Percentiles rank a stretch among this genome's conserved stretches.
These are phyloP conservation scores for Fraxinus sp. DNA, from an alignment of 305 asterid species.

Conservation along the genomic window DNA sequence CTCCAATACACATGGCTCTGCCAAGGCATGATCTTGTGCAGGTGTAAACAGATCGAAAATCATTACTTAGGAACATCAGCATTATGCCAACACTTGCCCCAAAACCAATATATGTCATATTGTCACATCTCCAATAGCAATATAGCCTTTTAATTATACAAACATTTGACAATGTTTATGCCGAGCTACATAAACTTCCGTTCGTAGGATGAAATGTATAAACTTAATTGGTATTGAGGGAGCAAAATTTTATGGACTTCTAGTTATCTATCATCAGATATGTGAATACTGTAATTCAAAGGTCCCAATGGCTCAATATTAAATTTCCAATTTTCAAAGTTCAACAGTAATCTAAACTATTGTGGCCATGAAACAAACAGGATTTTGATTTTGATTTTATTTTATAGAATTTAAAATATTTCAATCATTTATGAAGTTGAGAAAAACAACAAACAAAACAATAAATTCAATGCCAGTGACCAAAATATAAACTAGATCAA, in stretches of 20 bases:
- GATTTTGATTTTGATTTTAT: not conserved
- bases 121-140: not conserved
- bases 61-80: not conserved
- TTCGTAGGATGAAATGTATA: not conserved
- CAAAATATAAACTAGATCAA: not conserved
- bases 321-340: not conserved
- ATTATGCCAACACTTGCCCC: not conserved
- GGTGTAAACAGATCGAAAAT: not conserved
- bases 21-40: not conserved
- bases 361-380: not conserved
- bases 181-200: not conserved
- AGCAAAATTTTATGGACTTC: not conserved
- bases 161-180: not conserved
- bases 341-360: not conserved
- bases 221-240: not conserved
- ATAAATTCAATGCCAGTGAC: not conserved
- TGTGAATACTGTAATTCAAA: not conserved
- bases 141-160: not conserved
- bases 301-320: not conserved
- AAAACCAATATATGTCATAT: not conserved
- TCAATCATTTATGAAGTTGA: not conserved
- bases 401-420: no score
- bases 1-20: not conserved
- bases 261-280: not conserved
- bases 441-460: not conserved